Base-by-base conservation (phyloP, 23 red algal genomes). In the Gracilaria vermiculophylla region DNA sequence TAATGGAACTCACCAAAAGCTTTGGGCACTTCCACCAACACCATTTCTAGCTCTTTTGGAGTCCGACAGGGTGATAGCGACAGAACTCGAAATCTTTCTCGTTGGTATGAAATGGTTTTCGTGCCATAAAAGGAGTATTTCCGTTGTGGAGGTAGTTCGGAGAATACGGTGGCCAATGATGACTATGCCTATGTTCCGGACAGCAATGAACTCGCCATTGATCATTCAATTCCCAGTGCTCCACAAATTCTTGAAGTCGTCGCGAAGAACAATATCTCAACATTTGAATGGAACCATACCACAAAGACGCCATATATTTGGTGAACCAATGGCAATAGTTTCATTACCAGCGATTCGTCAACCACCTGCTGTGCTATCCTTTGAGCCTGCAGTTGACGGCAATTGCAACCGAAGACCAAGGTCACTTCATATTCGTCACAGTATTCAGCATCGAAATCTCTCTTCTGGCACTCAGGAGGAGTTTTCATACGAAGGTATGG, bases 21-120 rank as follows among this genome's bases (percentile, higher is more conserved):
- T 73, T 40, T 73, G 67, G 23, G 44, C 40, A 12, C 67, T 73
- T 45, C 24, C 67, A 25, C 67, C 67, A 20, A 28, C 37, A 45
- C 8, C 0, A 2, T 73, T 73, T n/a, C 23, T 73, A 13, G 19
- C 67, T 48, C 23, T 73, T 73, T 3, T 73, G 1, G 67, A 73
- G 5, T 73, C 67, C 4, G 67, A 73, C 37, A 45, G 25, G 39
- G 44, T 73, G 67, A 20, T 42, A 4, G 67, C 67, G 23, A 73
- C 67, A 23, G 67, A 73, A 14, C 17, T 73, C 44, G 67, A 73
- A 47, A 29, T 48, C 40, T 73, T 73, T 40, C 42, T 73, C 2
- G 67, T 73, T 36, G 32, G 67, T 28, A 73, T 73, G 67, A 16
- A 73, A 12, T 73, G 67, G 67, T 32, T 73, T 28, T 73, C 67